Percentiles rank a stretch among this genome's conserved stretches.
Evolutionary conservation across 176 grass and related monocot genomes (phyloP).

Genomic region (Rhynchospora breviuscula): DNA sequence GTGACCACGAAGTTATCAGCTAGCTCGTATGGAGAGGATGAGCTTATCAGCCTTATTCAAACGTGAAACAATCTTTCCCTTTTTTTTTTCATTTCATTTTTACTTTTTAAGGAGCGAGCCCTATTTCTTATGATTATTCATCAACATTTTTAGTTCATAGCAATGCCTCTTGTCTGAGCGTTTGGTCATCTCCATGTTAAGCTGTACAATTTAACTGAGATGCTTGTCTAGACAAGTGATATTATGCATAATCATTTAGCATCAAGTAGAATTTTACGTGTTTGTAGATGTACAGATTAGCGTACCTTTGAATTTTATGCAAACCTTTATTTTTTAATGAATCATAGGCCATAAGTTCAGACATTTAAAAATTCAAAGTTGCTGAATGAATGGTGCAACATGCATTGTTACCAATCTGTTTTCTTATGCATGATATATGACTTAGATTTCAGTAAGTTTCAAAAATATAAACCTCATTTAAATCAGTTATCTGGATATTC

Average conservation of each 20-base stretch:
- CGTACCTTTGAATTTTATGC: neutral
- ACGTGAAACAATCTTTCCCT: slow-evolving; percentile 48
- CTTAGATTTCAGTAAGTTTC: neutral
- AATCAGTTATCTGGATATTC: neutral
- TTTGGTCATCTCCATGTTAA: neutral
- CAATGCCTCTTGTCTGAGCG: neutral
- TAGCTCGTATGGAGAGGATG: slow-evolving; percentile 72
- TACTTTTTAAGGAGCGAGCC: neutral
- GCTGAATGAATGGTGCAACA: neutral
- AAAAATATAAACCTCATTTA: neutral
- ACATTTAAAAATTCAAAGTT: neutral
- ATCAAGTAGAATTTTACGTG: neutral
- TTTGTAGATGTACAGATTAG: neutral
- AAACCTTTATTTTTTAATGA: neutral
- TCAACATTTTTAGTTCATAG: neutral
- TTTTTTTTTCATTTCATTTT: neutral
- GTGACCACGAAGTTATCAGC: slow-evolving; percentile 69
- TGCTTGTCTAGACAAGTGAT: neutral
- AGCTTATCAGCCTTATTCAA: slow-evolving; percentile 90
- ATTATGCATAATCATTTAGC: neutral
- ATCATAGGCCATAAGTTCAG: neutral
- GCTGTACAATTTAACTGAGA: neutral
- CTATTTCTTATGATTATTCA: no score
- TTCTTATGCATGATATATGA: neutral
- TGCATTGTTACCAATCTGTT: neutral